Evolutionary conservation across 2,329 filamentous ascomycete genomes (phyloP).

Genomic region (Ophiostoma australiae): DNA sequence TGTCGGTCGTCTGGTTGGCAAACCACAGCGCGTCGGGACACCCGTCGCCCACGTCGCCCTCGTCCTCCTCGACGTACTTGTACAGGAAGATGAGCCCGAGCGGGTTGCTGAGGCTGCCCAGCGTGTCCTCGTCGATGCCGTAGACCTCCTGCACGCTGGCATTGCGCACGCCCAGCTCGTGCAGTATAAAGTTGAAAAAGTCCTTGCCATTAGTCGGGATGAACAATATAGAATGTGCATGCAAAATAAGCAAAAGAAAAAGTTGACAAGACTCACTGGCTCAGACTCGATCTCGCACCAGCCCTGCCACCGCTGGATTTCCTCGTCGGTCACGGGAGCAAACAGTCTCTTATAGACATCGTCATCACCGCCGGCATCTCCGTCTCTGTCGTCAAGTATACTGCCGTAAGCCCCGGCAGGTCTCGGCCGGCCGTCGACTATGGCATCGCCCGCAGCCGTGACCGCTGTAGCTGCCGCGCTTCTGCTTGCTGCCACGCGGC

Average conservation of each 20-base stretch:
- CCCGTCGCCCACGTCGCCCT: slow-evolving; percentile 49
- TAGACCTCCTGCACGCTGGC: slow-evolving; percentile 74
- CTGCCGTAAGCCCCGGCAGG: neutral
- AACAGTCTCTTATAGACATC: slow-evolving; percentile 36
- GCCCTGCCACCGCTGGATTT: slow-evolving; percentile 60
- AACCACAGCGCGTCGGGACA: slow-evolving; percentile 70
- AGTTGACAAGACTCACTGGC: slow-evolving; percentile 50
- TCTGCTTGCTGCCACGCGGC: slow-evolving; percentile 17
- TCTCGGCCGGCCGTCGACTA: slow-evolving; percentile 16
- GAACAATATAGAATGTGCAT: neutral
- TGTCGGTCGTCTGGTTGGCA: slow-evolving; percentile 81
- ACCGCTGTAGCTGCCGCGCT: slow-evolving; percentile 19
- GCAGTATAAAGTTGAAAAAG: slow-evolving; percentile 80
- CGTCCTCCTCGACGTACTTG: slow-evolving; percentile 56
- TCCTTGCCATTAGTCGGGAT: slow-evolving; percentile 40
- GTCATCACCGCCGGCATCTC: slow-evolving; percentile 13
- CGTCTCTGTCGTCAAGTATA: neutral
- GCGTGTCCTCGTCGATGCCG: slow-evolving; percentile 60
- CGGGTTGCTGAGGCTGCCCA: slow-evolving; percentile 59
- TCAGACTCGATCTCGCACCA: slow-evolving; percentile 88
- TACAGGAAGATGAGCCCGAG: slow-evolving; percentile 89
- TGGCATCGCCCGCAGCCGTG: slow-evolving; percentile 16
- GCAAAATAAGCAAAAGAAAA: neutral
- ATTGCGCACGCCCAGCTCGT: slow-evolving; percentile 68
- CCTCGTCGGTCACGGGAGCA: slow-evolving; percentile 45